Evolutionary conservation across 2,329 filamentous ascomycete genomes (phyloP).

Genomic region (Calonectria pseudoturangicola): DNA sequence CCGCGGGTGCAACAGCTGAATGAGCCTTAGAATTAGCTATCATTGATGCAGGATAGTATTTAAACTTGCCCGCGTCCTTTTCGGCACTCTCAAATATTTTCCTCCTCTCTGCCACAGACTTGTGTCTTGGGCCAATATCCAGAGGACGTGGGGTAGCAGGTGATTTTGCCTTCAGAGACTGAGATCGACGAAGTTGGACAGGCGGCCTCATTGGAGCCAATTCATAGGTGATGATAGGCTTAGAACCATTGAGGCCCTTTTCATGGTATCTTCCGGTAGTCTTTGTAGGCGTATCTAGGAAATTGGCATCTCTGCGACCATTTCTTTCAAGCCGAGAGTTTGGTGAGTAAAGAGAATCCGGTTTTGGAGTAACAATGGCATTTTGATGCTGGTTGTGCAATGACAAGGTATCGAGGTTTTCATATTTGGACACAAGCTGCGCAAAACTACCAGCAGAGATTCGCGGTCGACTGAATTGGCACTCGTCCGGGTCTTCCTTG

Average conservation of each 20-base stretch:
- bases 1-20: not conserved
- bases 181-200: slow-evolving; percentile 34
- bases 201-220: slow-evolving; percentile 5
- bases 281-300: not conserved
- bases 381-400: slow-evolving; percentile 17
- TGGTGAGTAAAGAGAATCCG: not conserved
- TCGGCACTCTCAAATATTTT: slow-evolving; percentile 47
- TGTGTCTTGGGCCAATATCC: slow-evolving; percentile 41
- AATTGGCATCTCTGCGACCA: not conserved
- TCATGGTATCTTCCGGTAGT: slow-evolving; percentile 14
- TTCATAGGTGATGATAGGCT: slow-evolving; percentile 7
- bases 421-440: slow-evolving; percentile 61
- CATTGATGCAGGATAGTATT: not conserved
- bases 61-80: slow-evolving; percentile 31
- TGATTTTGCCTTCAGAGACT: slow-evolving; percentile 41
- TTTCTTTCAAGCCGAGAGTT: not conserved
- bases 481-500: slow-evolving; percentile 36
- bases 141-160: slow-evolving; percentile 17
- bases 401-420: slow-evolving; percentile 54
- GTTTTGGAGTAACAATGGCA: not conserved
- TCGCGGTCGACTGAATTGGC: slow-evolving; percentile 30
- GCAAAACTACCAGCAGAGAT: slow-evolving; percentile 50
- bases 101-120: slow-evolving; percentile 52
- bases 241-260: slow-evolving; percentile 32
- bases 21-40: not conserved